Evolutionary conservation across 228 moss, liverwort and hornwort genomes (phyloP), one percentile per base, ranked within the genome.

Genomic region (Sphagnum magellanicum): DNA sequence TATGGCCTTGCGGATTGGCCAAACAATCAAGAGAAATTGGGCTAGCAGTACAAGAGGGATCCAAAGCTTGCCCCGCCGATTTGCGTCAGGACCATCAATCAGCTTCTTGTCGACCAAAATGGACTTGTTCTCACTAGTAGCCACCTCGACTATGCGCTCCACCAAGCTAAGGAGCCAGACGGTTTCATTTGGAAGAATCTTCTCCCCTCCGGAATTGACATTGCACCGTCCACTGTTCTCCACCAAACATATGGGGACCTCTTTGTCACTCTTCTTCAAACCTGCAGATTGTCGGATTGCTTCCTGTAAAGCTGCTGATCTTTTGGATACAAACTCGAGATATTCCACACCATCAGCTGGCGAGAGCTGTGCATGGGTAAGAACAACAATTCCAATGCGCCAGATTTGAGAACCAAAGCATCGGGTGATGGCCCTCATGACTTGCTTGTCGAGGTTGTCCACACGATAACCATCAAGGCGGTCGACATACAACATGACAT

Each of bases 391-490:
- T 55, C 71, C 75, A 17, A 85, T 65, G 51, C 77, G 84, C 87
- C 90, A 90, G 6, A 90, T 79, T 65, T 83, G 80, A 53, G 77
- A 87, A 62, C 87, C 82, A 76, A 90, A 87, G 73, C 80, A 81
- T 67, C 79, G 75, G 32, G 82, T 79, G 49, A 90, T 87, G 70
- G 90, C 85, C 53, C 79, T 70, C 16, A 82, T 77, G 50, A 90
- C 79, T 73, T 87, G 87, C 76, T 78, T 85, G 75, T 90, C 87
- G 10, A 90, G 77, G 72, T 87, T 83, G 61, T 90, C 89, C 57
- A 87, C 89, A 69, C 87, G 82, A 61, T 87, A 84, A 10, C 82
- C 90, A 79, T 90, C 90, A 11, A 90, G 90, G 61, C 90, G 81
- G 68, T 90, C 87, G 16, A 87, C 85, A 65, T 85, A 90, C 5